Evolutionary conservation across 2,329 filamentous ascomycete genomes (phyloP), one percentile per base, ranked within the genome.

Genomic region (Macrophomina pseudophaseolina): DNA sequence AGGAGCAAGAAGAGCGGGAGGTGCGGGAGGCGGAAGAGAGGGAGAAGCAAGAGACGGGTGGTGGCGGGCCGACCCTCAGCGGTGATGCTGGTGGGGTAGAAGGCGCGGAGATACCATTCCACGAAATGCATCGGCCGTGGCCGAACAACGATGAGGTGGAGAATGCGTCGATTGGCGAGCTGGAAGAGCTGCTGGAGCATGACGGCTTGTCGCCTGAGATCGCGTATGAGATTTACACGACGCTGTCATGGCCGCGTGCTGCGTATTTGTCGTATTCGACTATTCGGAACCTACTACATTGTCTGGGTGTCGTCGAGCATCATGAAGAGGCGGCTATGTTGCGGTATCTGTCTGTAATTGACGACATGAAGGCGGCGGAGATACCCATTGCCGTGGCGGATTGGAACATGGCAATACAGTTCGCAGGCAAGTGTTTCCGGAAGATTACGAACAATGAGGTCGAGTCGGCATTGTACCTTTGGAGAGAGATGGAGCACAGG

Each of bases 401-500:
- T 74, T 99, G 94, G 94, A 97, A 92, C 68, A 88, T 88, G 46
- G 94, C 93, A 44, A 87, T 97, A 62, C 86, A 90, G 23, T 91
- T 96, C 73, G 91, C 91, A 9, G 90, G 90, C 44, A 88, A 90
- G 66, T 93, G 91, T 71, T 87, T 90, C 69, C 82, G 86, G 8
- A 81, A 74, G 11, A 82, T 88, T 46, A 84, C 87, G 53, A 82
- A 85, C 52, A 73, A 84, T 48, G 85, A 93, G 75, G 78, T 92
- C 51, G 82, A 91, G 76, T 85, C 87, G 5, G 89, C 92, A 0
- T 82, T 99, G 53, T 86, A 88, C 56, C 79, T 96, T 30, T 99
- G 94, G 94, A 88, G 87, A 70, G 89, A 95, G 72, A 98, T 98
- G 93, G 95, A 99, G 78, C 84, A 86, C 54, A 81, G 87, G 4